phyloP scores from a whole-genome alignment of 225 moss, liverwort and hornwort species.

The Straminergon stramineum region DNA sequence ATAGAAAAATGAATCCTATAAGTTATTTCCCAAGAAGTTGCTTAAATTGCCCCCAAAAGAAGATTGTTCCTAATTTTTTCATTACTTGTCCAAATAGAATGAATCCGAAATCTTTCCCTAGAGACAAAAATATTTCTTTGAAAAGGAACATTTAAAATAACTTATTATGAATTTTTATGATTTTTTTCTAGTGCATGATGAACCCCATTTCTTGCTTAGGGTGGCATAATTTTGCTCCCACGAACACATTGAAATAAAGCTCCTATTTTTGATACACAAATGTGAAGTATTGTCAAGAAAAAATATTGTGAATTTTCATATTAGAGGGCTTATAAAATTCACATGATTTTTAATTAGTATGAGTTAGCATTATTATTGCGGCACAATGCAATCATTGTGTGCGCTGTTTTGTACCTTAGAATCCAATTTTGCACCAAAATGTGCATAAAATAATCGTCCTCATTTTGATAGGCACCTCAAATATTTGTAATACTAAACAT shows the following conservation, averaged over 20 bases:
- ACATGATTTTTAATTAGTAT: too few relatives aligned
- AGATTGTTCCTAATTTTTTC: rapidly evolving
- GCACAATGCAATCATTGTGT: rapidly evolving
- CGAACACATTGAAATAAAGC: not conserved
- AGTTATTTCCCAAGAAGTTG: not conserved
- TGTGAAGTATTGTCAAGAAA: not conserved
- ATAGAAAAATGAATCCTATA: rapidly evolving
- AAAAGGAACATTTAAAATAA: too few relatives aligned
- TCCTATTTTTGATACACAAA: rapidly evolving
- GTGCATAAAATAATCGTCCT: too few relatives aligned
- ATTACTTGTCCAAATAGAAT: not conserved
- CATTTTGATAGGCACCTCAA: not conserved
- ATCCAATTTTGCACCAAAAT: not conserved
- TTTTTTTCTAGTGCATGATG: too few relatives aligned
- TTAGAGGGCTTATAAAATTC: not conserved
- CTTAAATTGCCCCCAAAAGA: rapidly evolving
- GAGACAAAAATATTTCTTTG: not conserved
- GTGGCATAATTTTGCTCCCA: not conserved
- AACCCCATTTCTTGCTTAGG: not conserved
- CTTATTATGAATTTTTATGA: too few relatives aligned
- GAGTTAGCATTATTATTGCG: not conserved
- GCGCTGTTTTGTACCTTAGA: not conserved
- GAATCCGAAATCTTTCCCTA: not conserved
- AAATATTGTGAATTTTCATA: not conserved
- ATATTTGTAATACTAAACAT: not conserved